phyloP scores from a whole-genome alignment of 2,329 filamentous ascomycete species.

The Diaporthe longicolla region DNA sequence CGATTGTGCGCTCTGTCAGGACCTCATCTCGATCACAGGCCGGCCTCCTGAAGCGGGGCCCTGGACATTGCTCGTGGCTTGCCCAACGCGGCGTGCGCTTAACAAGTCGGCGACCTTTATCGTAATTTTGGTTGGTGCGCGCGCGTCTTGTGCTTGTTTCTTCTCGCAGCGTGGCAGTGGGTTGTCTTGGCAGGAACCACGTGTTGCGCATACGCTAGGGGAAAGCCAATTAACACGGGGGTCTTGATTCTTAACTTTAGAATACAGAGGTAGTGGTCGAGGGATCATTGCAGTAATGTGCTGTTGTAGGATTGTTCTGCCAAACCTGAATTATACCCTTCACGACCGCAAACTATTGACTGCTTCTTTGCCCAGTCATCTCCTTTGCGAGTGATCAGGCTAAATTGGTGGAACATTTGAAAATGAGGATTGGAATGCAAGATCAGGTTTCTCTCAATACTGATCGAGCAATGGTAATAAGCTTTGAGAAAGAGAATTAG shows the following conservation, averaged over 20 bases:
- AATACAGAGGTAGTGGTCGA: no score
- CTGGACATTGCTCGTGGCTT: neutral
- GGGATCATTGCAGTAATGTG: neutral
- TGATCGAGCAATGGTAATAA: neutral
- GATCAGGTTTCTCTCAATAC: neutral
- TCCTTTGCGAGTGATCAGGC: neutral
- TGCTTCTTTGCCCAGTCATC: neutral
- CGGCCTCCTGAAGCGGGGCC: neutral
- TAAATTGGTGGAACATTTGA: neutral
- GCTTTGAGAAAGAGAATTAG: neutral
- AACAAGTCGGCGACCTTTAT: no score
- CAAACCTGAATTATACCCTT: neutral
- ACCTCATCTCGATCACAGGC: conserved; percentile 22
- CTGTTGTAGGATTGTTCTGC: neutral
- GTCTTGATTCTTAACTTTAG: neutral
- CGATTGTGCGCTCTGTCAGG: neutral
- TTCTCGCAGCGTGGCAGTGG: neutral
- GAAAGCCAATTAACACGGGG: neutral
- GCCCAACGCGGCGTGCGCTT: neutral
- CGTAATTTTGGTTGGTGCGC: neutral
- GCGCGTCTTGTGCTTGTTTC: neutral
- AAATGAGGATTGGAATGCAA: neutral
- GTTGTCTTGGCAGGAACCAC: conserved; percentile 12
- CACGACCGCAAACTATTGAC: neutral
- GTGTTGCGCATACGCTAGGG: neutral